Evolutionary conservation across 305 asterid genomes (phyloP), one percentile per base, ranked within the genome.

Genomic region (Fraxinus platypoda): DNA sequence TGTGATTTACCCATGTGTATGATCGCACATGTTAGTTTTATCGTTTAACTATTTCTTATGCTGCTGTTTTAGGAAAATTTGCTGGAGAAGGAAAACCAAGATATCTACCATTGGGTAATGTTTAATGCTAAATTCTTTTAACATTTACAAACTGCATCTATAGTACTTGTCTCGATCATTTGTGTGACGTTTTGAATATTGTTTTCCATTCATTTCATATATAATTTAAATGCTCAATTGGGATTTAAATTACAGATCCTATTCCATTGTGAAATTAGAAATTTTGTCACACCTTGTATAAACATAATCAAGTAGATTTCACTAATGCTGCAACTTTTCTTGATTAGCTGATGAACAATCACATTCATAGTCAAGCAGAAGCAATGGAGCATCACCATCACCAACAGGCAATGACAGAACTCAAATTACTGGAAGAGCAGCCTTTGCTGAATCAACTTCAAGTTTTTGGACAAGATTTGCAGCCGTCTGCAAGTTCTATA

Each of bases 31-130:
- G 11, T 13, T 74, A 6, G 41, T 59, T 68, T 62, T 2, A 59
- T 9, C 3, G 33, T 25, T 37, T 73, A 17, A 46, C 19, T 6
- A 21, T 21, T 21, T 23, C 25, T 52, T 8, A 2, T 13, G 15
- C 41, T 25, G 76, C 31, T 68, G 49, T 77, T 77, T 0, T 38
- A 94, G 97, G 98, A 90, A 83, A 84, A 81, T 52, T 68, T 89
- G 83, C 85, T 93, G 90, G 94, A 89, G 91, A 91, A 91, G 87
- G 97, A 94, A 78, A 93, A 94, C 79, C 92, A 94, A 86, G 96
- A 91, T 9, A 93, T 91, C 91, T 90, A 87, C 83, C 91, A 88
- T 8, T 94, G 96, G 96, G 97, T 94, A 87, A 30, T 80, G 35
- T 6, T 15, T 15, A 35, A 59, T 52, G 23, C 30, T 52, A 28